Evolutionary conservation across 306 rosid genomes (phyloP), one percentile per base, ranked within the genome.

Genomic region (Oxytropis ochrocephala): DNA sequence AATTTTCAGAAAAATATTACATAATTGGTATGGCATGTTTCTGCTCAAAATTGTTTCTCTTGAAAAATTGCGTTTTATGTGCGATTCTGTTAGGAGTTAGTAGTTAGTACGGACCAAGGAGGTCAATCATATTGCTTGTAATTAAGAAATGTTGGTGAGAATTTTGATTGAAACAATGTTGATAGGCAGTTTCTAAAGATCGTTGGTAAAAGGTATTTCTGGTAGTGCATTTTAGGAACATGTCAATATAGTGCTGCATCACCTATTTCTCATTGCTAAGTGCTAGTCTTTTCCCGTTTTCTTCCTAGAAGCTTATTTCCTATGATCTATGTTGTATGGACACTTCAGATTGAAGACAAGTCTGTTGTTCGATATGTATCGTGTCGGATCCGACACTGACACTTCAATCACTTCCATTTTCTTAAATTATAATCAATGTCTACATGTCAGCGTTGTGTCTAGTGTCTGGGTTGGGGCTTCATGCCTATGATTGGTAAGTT

Each of bases 281-380:
- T 69, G 51, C 41, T 50, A 47, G 43, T 63, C n/a, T 74, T 16
- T 51, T 44, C n/a, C 50, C 39, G 46, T 76, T 50, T 61, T 18
- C 8, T 55, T 56, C 47, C 24, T 47, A 36, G 53, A 4, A 67
- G 53, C 38, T 47, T 58, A 24, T 32, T 39, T 58, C 21, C 21
- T 50, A 14, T 12, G 8, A 11, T 68, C 59, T 21, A 2, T 21
- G 27, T 21, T 1, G 27, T 21, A 21, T 2, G 1, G 27, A 2
- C 27, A 21, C 27, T 21, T 21, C 27, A 21, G 27, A 21, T 21
- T 21, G 27, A 21, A 21, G 27, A 21, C 27, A 2, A 1, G 27
- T 21, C 27, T 2, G 27, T 1, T 21, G 27, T 21, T 21, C 27
- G 27, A 21, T 21, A 21, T 21, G 27, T 21, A 21, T 21, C 27